phyloP scores from a whole-genome alignment of 2,329 filamentous ascomycete genomes.

The Sclerotinia trifoliorum region DNA sequence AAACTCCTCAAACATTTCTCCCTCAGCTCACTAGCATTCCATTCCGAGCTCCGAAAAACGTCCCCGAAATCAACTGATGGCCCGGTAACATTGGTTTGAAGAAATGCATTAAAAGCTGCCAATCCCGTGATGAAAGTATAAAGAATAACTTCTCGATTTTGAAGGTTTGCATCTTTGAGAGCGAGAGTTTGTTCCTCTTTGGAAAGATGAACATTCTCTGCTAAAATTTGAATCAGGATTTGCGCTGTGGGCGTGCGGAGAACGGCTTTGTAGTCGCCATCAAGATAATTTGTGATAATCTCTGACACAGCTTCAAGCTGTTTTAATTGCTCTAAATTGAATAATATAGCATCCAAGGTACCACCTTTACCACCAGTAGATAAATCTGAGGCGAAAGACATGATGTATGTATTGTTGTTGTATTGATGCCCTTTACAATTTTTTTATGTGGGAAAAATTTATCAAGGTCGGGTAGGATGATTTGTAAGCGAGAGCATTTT shows the following conservation, averaged over 20 bases:
- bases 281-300: constrained; percentile 32
- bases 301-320: constrained; percentile 32
- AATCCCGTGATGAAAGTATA: constrained; percentile 51
- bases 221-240: constrained; percentile 32
- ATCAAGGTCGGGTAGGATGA: constrained; percentile 14
- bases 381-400: constrained; percentile 19
- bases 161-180: constrained; percentile 27
- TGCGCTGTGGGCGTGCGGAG: constrained; percentile 35
- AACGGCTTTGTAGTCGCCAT: constrained; percentile 38
- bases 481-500: constrained; percentile 22
- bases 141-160: constrained; percentile 24
- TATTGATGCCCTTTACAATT: constrained; percentile 14
- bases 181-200: constrained; percentile 26
- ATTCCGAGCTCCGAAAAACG: constrained; percentile 40
- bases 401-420: constrained; percentile 19
- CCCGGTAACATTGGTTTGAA: constrained; percentile 86
- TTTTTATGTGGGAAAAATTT: constrained; percentile 30
- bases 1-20: constrained; percentile 66
- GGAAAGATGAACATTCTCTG: constrained; percentile 26
- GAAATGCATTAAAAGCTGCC: constrained; percentile 71
- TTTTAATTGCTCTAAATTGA: constrained; percentile 36
- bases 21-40: constrained; percentile 37
- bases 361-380: constrained; percentile 10
- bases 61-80: constrained; percentile 64
- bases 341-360: constrained; percentile 34